Evolutionary conservation across 257 asterid genomes (phyloP), one percentile per base, ranked within the genome.

Genomic region (Phtheirospermum japonicum): DNA sequence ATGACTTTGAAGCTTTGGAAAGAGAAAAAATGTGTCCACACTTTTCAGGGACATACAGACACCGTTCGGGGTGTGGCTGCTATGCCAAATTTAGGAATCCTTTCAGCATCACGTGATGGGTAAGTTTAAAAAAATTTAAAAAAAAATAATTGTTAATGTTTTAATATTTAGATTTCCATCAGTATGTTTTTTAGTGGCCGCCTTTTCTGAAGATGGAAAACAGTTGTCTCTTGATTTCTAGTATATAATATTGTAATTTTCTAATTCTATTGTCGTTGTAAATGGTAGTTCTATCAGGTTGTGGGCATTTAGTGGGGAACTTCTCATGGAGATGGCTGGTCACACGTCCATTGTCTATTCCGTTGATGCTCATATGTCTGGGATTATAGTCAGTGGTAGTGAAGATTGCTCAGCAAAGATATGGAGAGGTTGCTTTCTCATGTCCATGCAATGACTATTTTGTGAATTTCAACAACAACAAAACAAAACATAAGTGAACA

Each of bases 71-170:
- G 94, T 49, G 73, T 93, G 73, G 97, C 97, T 28, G 70, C 75
- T 45, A 82, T 93, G 90, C 96, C 94, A 51, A 80, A 76, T 56
- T 64, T 89, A 62, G 99, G 99, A 76, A 65, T 93, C 68, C 81
- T 93, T 61, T 93, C 99, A 39, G 92, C 99, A 57, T 93, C 99
- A 40, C 99, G 89, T 76, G 99, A 93, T 78, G 96, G 99, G 99
- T 89, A 75, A 67, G 55, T 69, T 54, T n/a, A n/a, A n/a, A n/a
- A n/a, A n/a, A n/a, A n/a, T n/a, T n/a, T n/a, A n/a, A n/a, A n/a
- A n/a, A n/a, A n/a, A 43, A 12, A 45, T 4, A 11, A 42, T 57
- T 39, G 65, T 23, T 45, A 12, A 46, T 50, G 9, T 61, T 48
- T 23, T 45, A 57, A 39, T 49, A 4, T 57, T 51, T 63, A 63